Base-by-base conservation (phyloP, 805 yeast species). In the Yarrowia sp. region DNA sequence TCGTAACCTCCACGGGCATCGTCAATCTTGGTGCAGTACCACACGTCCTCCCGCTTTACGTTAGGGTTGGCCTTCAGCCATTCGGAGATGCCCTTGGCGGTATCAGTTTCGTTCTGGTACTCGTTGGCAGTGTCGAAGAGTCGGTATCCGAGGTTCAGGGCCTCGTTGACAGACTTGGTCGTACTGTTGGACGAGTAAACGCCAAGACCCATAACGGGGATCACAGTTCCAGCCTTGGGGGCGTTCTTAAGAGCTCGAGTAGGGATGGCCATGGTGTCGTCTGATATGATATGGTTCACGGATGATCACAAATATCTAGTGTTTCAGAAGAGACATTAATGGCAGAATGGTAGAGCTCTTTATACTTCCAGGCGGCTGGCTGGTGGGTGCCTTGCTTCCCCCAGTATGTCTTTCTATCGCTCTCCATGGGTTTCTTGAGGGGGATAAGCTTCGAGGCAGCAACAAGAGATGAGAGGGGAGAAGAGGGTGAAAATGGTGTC, bases 11-110 rank as follows among this genome's bases (percentile, higher is more conserved):
- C 63, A 43, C 80, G 77, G 69, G 90, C 87, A 83, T 92, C 91
- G 97, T 97, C 92, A 73, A 92, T 83, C 82, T 92, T 92, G 69
- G 97, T 89, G 67, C 91, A 89, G 74, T 92, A 82, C 78, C 87
- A 87, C 71, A 92, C 79, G 50, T 92, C 97, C 72, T 88, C 90
- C 77, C 95, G 85, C 71, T 84, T 83, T 72, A 88, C 91, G 67
- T 89, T 73, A 2, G 92, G 63, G 63, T 56, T 92, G 69, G 89
- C 92, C 59, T 80, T 84, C 72, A 90, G 79, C 69, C 94, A 93
- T 71, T 81, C 81, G 71, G 83, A 82, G 72, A 87, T 79, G 71
- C 91, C 92, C 69, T 85, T 81, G 53, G 91, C 92, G 66, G 87
- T 86, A 75, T 87, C 88, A 77, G 84, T 83, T 76, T 88, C 90